These are phyloP conservation scores for Fraxinus sp. DNA, from an alignment of 305 asterid species.

Conservation along the genomic window DNA sequence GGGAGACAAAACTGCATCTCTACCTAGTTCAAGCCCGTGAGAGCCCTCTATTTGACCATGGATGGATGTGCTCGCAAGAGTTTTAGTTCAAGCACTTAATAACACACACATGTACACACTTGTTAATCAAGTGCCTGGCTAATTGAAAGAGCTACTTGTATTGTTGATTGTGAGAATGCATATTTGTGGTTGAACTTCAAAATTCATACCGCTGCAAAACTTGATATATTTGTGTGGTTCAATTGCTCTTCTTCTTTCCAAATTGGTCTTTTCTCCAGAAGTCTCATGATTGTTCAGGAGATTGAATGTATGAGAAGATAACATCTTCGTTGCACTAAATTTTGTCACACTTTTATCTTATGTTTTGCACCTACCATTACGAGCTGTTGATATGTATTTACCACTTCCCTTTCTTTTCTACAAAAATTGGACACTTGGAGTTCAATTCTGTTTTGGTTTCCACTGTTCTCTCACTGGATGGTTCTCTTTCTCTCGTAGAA, in stretches of 20 bases:
- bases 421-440: neutral
- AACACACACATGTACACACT: neutral
- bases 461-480: neutral
- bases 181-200: neutral
- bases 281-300: slow-evolving; percentile 8
- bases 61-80: neutral
- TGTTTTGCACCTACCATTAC: neutral
- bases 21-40: neutral
- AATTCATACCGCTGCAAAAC: neutral
- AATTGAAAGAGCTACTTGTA: neutral
- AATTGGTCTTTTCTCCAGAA: neutral
- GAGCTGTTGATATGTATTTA: neutral
- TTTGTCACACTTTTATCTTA: neutral
- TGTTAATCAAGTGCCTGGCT: neutral
- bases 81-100: neutral
- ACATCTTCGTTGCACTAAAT: neutral
- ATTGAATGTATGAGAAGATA: neutral
- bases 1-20: neutral
- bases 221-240: slow-evolving; percentile 1
- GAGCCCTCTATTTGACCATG: neutral
- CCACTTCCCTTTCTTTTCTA: neutral
- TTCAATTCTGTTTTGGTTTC: neutral
- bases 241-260: slow-evolving; percentile 17
- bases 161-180: neutral
- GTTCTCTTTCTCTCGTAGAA: slow-evolving; percentile 47